Conservation (phyloP, 495 filamentous ascomycete genomes). For the Hyphodiscus hymeniophilus region DNA sequence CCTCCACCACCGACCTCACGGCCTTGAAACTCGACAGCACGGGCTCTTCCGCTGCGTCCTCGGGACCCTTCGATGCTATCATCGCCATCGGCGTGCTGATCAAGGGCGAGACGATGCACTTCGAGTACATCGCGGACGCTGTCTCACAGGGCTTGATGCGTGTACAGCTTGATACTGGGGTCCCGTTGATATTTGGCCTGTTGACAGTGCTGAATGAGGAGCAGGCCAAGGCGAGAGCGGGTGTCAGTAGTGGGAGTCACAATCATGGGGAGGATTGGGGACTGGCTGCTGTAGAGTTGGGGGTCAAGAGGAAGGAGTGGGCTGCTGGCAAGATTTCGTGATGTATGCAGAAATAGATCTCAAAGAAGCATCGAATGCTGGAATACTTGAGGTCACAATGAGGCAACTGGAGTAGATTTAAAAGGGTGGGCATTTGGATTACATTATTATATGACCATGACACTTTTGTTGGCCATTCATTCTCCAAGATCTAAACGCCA, state of each 20-base stretch:
- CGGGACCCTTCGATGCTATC: slow-evolving; percentile 70
- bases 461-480: slow-evolving; percentile 1
- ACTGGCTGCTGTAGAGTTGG: slow-evolving; percentile 65
- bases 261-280: slow-evolving; percentile 91
- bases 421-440: slow-evolving; percentile 14
- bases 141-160: slow-evolving; percentile 89
- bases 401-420: neutral
- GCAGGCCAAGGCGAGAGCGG: slow-evolving; percentile 81
- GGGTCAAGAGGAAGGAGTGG: slow-evolving; percentile 61
- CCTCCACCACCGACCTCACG: slow-evolving; percentile 53
- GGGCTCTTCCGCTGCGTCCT: slow-evolving; percentile 7
- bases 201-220: slow-evolving; percentile 84
- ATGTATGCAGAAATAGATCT: slow-evolving; percentile 2
- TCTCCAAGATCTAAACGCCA: slow-evolving; percentile 14
- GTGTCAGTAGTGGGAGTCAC: slow-evolving; percentile 55
- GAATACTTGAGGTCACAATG: neutral
- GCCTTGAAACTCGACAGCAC: slow-evolving; percentile 4
- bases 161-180: slow-evolving; percentile 76
- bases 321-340: slow-evolving; percentile 50
- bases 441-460: slow-evolving; percentile 17
- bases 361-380: neutral
- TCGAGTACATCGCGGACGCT: slow-evolving; percentile 58
- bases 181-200: slow-evolving; percentile 88
- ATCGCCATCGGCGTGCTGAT: slow-evolving; percentile 95
- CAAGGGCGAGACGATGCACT: slow-evolving; percentile 98